Evolutionary conservation across 2,329 filamentous ascomycete genomes (phyloP), one percentile per base, ranked within the genome.

Genomic region (Diplodia sapinea): DNA sequence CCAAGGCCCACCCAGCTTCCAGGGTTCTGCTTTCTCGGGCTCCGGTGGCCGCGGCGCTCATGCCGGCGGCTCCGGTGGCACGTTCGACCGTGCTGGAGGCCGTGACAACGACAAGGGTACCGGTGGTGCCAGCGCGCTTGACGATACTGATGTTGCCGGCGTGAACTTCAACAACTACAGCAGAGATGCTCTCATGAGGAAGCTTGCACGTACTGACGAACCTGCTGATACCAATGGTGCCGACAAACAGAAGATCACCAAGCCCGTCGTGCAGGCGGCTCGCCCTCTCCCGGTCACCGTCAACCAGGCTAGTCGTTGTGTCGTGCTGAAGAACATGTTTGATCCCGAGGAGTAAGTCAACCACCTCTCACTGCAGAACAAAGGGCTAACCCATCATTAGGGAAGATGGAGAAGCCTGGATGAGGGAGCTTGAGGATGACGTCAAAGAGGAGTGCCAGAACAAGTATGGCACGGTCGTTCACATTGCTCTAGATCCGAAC

Each of bases 91-190:
- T 75, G 92, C 93, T 68, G 91, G 93, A 72, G 92, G 91, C 72
- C 89, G 94, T 74, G 93, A 96, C 75, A 92, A 89, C 78, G 93
- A 97, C 76, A 97, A 97, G 81, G 87, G 88, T 72, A 88, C 91
- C 55, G 91, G 92, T 69, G 93, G 93, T 73, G 94, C 94, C 61
- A 97, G 94, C 82, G 95, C 95, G 74, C 85, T 99, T 64, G 95
- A 99, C 81, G 95, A 99, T 78, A 96, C 94, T 70, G 95, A 99
- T 80, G 95, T 99, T 78, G 93, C 92, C 63, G 95, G 95, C 77
- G 94, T 99, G 81, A 98, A 98, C 83, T 98, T 98, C 90, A 97
- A 93, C 87, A 97, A 97, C 81, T 97, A 96, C 84, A 97, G 93
- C 85, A 92, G 95, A 82, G 93, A 98, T 84, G 92, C 94, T 77